Conservation (phyloP, 1,139 yeast genomes). For the Hansenula lynferdii region DNA sequence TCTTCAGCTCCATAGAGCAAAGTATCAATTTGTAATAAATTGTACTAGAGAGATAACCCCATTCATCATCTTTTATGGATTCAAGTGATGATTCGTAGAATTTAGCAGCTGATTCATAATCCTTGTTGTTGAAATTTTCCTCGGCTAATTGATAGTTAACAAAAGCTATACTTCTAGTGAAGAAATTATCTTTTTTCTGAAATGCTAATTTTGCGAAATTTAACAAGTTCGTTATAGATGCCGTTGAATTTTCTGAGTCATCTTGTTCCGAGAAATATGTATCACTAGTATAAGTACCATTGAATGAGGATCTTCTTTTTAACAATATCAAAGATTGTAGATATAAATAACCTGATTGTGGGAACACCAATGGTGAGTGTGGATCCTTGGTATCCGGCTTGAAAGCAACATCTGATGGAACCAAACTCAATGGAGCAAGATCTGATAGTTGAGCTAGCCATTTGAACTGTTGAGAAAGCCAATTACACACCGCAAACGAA, state of each 20-base stretch:
- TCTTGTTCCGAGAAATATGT: constrained; percentile 14
- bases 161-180: constrained; percentile 34
- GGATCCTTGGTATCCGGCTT: constrained; percentile 23
- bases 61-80: constrained; percentile 27
- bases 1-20: constrained; percentile 28
- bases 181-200: constrained; percentile 27
- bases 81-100: constrained; percentile 33
- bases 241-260: constrained; percentile 18
- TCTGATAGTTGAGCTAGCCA: constrained; percentile 57
- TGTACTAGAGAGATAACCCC: constrained; percentile 24
- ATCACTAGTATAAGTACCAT: constrained; percentile 18
- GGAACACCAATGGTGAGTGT: constrained; percentile 30
- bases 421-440: constrained; percentile 27
- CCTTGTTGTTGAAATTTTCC: constrained; percentile 29
- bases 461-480: constrained; percentile 37
- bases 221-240: constrained; percentile 29
- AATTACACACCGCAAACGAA: constrained; percentile 32
- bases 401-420: constrained; percentile 33
- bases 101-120: constrained; percentile 37
- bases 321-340: constrained; percentile 34
- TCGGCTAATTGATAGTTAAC: constrained; percentile 48
- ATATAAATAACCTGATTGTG: constrained; percentile 42
- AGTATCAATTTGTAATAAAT: constrained; percentile 28
- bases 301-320: constrained; percentile 16
- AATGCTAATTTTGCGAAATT: constrained; percentile 32